These are phyloP conservation scores for Microdochium trichocladiopsis DNA, from an alignment of 2,329 filamentous ascomycete species.

Conservation along the genomic window DNA sequence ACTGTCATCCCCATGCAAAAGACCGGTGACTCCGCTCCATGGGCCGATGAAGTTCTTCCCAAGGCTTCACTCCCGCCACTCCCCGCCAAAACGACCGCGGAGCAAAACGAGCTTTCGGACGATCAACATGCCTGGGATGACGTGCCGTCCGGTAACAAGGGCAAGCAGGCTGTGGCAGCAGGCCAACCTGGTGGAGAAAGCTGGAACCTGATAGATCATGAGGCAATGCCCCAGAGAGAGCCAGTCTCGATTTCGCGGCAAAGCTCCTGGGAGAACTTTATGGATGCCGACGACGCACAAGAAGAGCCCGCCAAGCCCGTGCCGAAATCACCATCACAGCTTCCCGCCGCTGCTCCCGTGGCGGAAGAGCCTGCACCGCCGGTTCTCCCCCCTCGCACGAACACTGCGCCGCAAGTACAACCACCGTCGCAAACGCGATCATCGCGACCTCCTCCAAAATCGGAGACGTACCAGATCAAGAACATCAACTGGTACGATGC, in stretches of 20 bases:
- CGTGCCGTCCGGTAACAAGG: constrained; percentile 29
- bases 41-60: constrained; percentile 27
- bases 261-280: constrained; percentile 30
- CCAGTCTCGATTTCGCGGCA: constrained; percentile 23
- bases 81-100: constrained; percentile 11
- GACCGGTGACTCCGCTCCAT: constrained; percentile 30
- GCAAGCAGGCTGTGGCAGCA: constrained; percentile 25
- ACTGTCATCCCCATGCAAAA: constrained; percentile 27
- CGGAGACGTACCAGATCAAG: constrained; percentile 88
- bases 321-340: not conserved
- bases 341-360: not conserved
- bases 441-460: constrained; percentile 31
- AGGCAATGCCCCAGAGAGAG: constrained; percentile 16
- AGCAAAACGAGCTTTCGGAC: constrained; percentile 25
- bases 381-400: not conserved
- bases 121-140: constrained; percentile 46
- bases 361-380: not conserved
- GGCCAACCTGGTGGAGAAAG: constrained; percentile 24
- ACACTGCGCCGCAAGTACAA: not conserved
- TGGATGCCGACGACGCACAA: constrained; percentile 18
- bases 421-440: constrained; percentile 21
- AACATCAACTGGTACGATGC: constrained; percentile 79
- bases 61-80: constrained; percentile 13
- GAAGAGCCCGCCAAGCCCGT: constrained; percentile 8
- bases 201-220: constrained; percentile 45